Evolutionary conservation across 2,329 filamentous ascomycete species (phyloP), one percentile per base, ranked within the genome.

Genomic region (Talaromyces pinophilus): DNA sequence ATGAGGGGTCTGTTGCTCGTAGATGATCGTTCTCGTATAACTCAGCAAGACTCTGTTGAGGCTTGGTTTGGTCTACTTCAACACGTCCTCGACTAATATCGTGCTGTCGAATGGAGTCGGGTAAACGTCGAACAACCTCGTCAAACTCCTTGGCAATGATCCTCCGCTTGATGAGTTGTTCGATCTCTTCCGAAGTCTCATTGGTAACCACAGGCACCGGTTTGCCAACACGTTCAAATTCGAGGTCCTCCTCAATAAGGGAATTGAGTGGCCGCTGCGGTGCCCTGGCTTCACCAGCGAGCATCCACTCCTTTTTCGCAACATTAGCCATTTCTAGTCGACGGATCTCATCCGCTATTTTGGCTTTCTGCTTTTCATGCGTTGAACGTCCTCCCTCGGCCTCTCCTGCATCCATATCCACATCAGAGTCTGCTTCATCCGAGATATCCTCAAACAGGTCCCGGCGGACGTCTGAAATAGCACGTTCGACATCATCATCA

Each of bases 181-280:
- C 95, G 66, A 99, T 96, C 72, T 89, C 89, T 77, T 97, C 93
- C 63, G 89, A 96, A 48, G 96, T 85, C 77, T 97, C 93, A 50
- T 92, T 90, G 0, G 95, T 98, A 76, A 97, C 93, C 68, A 98
- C 91, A 1, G 94, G 92, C 0, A 98, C 90, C 0, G 95, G 94
- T 78, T 98, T 99, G 74, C 95, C 95, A 25, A 92, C 88, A 72
- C 96, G 89, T 80, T 99, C 95, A 75, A 98, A 99, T 70, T 98
- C 94, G 30, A 99, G 86, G 73, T 98, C 93, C 80, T 98, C 88
- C 75, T 98, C 93, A 0, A 99, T 87, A 2, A 99, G 85, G 0
- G 94, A 97, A 81, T 99, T 98, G 63, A 92, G 77, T 0, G 95
- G 95, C 42, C 95, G 87, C 71, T 95, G 92, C 0, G 84, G 84